Base-by-base conservation (phyloP, 2,329 filamentous ascomycete species). In the Sporothrix sp. region DNA sequence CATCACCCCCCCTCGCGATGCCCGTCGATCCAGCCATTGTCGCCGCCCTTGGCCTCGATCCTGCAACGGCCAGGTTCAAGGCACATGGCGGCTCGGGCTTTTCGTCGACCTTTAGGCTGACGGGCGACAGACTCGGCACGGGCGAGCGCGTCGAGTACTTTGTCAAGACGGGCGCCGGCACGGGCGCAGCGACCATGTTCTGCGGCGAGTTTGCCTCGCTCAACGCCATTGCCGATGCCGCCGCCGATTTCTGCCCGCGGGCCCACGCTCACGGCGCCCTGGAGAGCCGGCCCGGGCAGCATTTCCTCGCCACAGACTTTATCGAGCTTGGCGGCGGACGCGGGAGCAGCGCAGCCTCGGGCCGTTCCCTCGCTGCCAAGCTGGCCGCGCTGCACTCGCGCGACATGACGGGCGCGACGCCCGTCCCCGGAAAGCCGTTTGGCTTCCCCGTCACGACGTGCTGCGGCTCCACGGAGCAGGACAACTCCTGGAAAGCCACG, bases 371-470 rank as follows among this genome's bases (percentile, higher is more conserved):
- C 1, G 87, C 88, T 0, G 67, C 76, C 55, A 90, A 95, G 64
- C 72, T 96, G 7, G 88, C 85, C 1, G 80, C 76, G 60, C 69
- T 96, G 40, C 91, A 96, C 65, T 82, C 78, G 4, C 38, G 23
- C 5, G 10, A 28, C 2, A 87, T 82, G 1, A 79, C 84, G 0
- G 86, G 85, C 0, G 85, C 87, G 82, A 82, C 1, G 65, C 75
- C 10, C 79, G 78, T 0, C 82, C 82, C 1, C 6, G 71, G 62
- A 33, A 79, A 81, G 3, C 71, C 81, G 66, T 96, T 91, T 58
- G 91, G 91, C 2, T 96, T 96, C 61, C 85, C 86, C 0, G 82
- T 84, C 0, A 70, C 84, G 1, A 96, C 90, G 0, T 95, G 86
- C 66, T 96, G 91, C 65, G 90, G 90, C 2, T 79, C 87, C 40